A percentile compares a stretch with the other conserved stretches of the same genome.
Conservation (phyloP, 306 rosid species). For the Senna tora region DNA sequence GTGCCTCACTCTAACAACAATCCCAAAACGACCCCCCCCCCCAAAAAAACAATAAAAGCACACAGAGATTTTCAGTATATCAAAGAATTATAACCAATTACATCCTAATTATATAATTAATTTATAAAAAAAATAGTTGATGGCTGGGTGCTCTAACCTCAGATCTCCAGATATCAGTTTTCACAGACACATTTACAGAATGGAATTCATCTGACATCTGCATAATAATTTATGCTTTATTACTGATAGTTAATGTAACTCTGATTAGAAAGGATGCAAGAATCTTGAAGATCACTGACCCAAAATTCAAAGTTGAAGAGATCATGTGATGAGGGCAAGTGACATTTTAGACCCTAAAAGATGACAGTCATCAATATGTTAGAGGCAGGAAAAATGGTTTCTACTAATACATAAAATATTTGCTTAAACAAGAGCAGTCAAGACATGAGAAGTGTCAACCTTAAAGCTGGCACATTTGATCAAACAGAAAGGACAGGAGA, state of each 20-base stretch:
- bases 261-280: constrained; percentile 30
- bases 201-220: constrained; percentile 75
- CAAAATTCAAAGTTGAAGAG: constrained; percentile 79
- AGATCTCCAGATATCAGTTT: constrained; percentile 44
- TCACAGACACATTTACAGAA: constrained; percentile 69
- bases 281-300: constrained; percentile 61
- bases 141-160: constrained; percentile 62
- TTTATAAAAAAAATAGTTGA: not conserved
- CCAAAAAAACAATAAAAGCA: not conserved
- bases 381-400: constrained; percentile 35
- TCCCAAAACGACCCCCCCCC: not conserved
- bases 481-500: constrained; percentile 85
- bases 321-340: constrained; percentile 73
- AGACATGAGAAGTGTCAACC: constrained; percentile 52
- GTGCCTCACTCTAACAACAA: constrained; percentile 1
- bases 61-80: not conserved
- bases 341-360: constrained; percentile 76
- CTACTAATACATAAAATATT: constrained; percentile 13
- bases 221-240: constrained; percentile 44
- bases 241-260: constrained; percentile 30
- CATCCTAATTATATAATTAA: constrained; percentile 7
- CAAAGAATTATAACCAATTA: constrained; percentile 21
- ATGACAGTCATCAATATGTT: constrained; percentile 11
- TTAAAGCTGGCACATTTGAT: constrained; percentile 71
- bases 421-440: constrained; percentile 11